Evolutionary conservation across 345 rosid species (phyloP), one percentile per base, ranked within the genome.

Genomic region (Gossypium longicalyx): DNA sequence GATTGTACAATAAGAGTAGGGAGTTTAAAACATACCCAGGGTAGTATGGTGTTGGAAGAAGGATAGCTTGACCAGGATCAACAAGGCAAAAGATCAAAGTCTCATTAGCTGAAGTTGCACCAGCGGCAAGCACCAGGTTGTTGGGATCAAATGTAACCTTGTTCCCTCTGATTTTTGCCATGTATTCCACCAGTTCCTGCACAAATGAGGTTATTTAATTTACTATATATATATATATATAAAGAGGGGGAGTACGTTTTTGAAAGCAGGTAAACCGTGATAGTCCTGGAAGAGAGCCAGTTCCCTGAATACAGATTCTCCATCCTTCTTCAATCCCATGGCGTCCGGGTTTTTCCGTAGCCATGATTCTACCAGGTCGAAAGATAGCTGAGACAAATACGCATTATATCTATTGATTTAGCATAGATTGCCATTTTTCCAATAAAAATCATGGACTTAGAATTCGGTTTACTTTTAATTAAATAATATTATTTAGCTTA

Each of bases 271-370:
- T 17, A 88, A 82, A 64, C 98, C 98, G 47, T 87, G 90, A 77
- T 94, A 94, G 79, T 94, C 98, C 83, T 94, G 97, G 80, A 94
- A 94, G 19, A 92, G 89, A 66, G 97, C 98, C 7, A 89, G 81
- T 52, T 88, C 87, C 79, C 73, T 85, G 71, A 92, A 91, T 6
- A 83, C 77, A 12, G 97, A 86, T 43, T 78, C 84, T 12, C 89
- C 91, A 47, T 83, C 83, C 70, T 78, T 83, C 77, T 80, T 87
- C 82, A 92, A 72, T 43, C 80, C 81, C 66, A 81, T 53, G 58
- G 88, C 85, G 25, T 86, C 94, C 0, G 84, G 93, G 75, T 92
- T 85, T 47, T 80, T 82, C 34, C 84, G 83, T 7, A 92, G 87
- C 97, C 97, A 94, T 8, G 86, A 79, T 78, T 92, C 97, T 25